Percentiles rank a stretch among this genome's conserved stretches.
phyloP scores from a whole-genome alignment of 768 basidiomycete species.

The Strobilomyces echinocephalus region DNA sequence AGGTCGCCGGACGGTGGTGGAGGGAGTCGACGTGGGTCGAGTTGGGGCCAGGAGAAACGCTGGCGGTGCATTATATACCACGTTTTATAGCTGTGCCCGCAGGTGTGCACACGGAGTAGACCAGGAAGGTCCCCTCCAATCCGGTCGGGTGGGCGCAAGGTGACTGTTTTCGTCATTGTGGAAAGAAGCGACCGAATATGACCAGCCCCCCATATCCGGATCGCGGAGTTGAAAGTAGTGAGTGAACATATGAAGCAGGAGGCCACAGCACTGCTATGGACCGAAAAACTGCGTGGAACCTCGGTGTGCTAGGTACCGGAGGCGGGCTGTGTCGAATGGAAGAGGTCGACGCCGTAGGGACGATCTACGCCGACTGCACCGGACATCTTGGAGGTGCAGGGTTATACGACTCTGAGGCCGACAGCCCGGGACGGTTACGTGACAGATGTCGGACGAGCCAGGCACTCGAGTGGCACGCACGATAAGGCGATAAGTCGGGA shows the following conservation, averaged over 20 bases:
- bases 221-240: conserved; percentile 27
- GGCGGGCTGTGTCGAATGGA: conserved; percentile 3
- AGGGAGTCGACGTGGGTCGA: not conserved
- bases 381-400: not conserved
- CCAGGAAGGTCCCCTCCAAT: conserved; percentile 19
- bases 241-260: conserved; percentile 5
- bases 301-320: conserved; percentile 8
- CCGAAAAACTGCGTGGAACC: not conserved
- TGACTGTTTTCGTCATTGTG: conserved; percentile 20
- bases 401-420: not conserved
- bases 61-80: not conserved
- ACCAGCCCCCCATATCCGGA: conserved; percentile 23
- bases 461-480: not conserved
- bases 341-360: conserved; percentile 8
- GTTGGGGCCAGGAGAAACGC: not conserved
- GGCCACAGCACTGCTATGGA: conserved; percentile 6
- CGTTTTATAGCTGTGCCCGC: conserved; percentile 23
- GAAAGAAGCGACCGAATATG: conserved; percentile 22
- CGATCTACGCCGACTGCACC: not conserved
- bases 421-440: conserved; percentile 7
- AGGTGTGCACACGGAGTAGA: conserved; percentile 14
- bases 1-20: not conserved
- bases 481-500: not conserved
- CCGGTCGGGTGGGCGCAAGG: conserved; percentile 22
- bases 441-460: not conserved